Conservation (phyloP, 768 basidiomycete species). For the Amanita inopinata region DNA sequence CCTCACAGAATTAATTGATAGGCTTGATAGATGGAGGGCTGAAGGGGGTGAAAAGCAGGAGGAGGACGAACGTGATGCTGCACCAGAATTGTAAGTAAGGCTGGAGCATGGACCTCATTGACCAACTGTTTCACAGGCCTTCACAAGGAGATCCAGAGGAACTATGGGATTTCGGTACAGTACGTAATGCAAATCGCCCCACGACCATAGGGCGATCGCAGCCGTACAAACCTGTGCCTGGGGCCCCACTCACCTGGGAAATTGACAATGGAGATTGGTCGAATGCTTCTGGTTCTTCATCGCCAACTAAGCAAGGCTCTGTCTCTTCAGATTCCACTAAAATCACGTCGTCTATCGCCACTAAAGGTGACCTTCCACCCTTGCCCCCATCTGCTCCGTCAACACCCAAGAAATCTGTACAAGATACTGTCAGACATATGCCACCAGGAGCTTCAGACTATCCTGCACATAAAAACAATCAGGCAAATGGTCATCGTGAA, state of each 20-base stretch:
- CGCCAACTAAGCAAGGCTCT: constrained; percentile 19
- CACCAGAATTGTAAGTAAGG: constrained; percentile 51
- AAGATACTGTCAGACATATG: constrained; percentile 62
- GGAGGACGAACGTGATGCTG: constrained; percentile 55
- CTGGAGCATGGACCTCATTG: constrained; percentile 7
- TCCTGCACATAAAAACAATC: constrained; percentile 13
- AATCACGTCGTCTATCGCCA: constrained; percentile 34
- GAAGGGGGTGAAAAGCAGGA: constrained; percentile 75
- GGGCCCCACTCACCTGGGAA: constrained; percentile 73
- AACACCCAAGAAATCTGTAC: constrained; percentile 38
- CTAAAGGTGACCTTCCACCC: constrained; percentile 56
- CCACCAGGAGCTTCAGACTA: constrained; percentile 22
- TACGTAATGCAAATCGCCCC: constrained; percentile 58
- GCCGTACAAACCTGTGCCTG: constrained; percentile 48
- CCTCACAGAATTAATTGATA: constrained; percentile 90
- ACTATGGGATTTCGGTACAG: constrained; percentile 96
- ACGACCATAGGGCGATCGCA: constrained; percentile 61
- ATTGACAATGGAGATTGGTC: constrained; percentile 49
- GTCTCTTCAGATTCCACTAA: constrained; percentile 24
- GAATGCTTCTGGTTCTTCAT: constrained; percentile 29
- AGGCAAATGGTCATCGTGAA: constrained; percentile 28
- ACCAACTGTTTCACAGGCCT: constrained; percentile 27
- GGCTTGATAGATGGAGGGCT: constrained; percentile 87
- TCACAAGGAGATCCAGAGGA: constrained; percentile 61
- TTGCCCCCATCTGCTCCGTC: constrained; percentile 32